These are phyloP conservation scores for Kurtzmaniella natalensis DNA, from an alignment of 1,139 yeast genomes.

Conservation along the genomic window DNA sequence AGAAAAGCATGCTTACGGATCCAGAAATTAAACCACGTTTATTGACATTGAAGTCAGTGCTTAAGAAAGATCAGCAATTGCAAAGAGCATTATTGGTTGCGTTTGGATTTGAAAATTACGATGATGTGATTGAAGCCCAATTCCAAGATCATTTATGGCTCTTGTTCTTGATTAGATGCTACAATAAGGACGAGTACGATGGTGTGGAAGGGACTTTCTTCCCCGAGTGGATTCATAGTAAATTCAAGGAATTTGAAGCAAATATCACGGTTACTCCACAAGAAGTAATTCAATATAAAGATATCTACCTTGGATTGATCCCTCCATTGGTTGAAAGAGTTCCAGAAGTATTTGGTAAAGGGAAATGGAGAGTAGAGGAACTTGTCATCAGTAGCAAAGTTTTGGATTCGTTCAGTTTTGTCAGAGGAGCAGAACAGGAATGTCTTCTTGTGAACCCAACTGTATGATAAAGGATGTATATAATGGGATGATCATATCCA, in stretches of 20 bases:
- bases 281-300: slow-evolving; percentile 53
- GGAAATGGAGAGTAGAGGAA: slow-evolving; percentile 60
- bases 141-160: slow-evolving; percentile 59
- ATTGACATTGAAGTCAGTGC: slow-evolving; percentile 51
- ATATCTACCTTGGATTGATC: slow-evolving; percentile 51
- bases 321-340: slow-evolving; percentile 49
- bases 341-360: slow-evolving; percentile 58
- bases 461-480: neutral
- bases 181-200: slow-evolving; percentile 39
- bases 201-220: slow-evolving; percentile 28
- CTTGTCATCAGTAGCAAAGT: slow-evolving; percentile 58
- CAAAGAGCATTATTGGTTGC: slow-evolving; percentile 51
- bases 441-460: slow-evolving; percentile 45
- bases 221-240: slow-evolving; percentile 50
- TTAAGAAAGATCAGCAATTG: slow-evolving; percentile 52
- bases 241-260: slow-evolving; percentile 37
- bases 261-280: slow-evolving; percentile 37
- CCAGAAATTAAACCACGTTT: slow-evolving; percentile 34
- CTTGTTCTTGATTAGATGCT: slow-evolving; percentile 58
- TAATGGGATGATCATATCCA: neutral
- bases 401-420: slow-evolving; percentile 55
- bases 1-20: slow-evolving; percentile 45
- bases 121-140: slow-evolving; percentile 42
- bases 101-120: slow-evolving; percentile 55
- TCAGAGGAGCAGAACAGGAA: slow-evolving; percentile 57